Evolutionary conservation across 2,329 filamentous ascomycete genomes (phyloP), one percentile per base, ranked within the genome.

Genomic region (Colletotrichum higginsianum): DNA sequence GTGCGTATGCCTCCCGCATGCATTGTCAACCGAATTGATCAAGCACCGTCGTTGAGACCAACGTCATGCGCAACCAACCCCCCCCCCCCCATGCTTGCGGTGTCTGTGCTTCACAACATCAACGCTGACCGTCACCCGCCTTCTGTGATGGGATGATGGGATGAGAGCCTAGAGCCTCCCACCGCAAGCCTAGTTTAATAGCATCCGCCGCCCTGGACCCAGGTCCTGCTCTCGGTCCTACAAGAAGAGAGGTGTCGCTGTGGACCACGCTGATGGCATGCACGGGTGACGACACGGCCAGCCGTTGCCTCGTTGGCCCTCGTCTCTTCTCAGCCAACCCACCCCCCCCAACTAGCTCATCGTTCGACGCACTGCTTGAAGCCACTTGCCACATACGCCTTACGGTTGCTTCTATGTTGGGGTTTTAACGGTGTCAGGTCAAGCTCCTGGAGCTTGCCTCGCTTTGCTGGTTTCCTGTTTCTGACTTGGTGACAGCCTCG

Each of bases 31-130:
- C 16, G 49, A 64, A 64, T 35, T 61, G 47, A 57, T 60, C 50
- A 50, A 67, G 66, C 66, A 50, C 58, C 66, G 60, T 57, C 64
- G 50, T 63, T 50, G 49, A 44, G 23, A 23, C 66, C 18, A 56
- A 50, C 8, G 42, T 62, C 57, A 62, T 55, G 40, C 16, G 12
- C 40, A n/a, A 40, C 3, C n/a, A n/a, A n/a, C n/a, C n/a, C 23
- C 16, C 44, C 42, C 3, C 2, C 3, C 35, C 38, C 23, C 16
- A n/a, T 35, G 44, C n/a, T n/a, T 35, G 58, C n/a, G 42, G 40
- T 38, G 47, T 63, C 61, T 52, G 49, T 63, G 21, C 16, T 18
- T n/a, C 15, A 21, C 23, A 62, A 26, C 21, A 11, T 53, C 35
- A 52, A 44, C 23, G 38, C 35, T 53, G 21, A 42, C 23, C 38